Evolutionary conservation across 1,284 basidiomycete species (phyloP).

Genomic region (Puccinia hordei): DNA sequence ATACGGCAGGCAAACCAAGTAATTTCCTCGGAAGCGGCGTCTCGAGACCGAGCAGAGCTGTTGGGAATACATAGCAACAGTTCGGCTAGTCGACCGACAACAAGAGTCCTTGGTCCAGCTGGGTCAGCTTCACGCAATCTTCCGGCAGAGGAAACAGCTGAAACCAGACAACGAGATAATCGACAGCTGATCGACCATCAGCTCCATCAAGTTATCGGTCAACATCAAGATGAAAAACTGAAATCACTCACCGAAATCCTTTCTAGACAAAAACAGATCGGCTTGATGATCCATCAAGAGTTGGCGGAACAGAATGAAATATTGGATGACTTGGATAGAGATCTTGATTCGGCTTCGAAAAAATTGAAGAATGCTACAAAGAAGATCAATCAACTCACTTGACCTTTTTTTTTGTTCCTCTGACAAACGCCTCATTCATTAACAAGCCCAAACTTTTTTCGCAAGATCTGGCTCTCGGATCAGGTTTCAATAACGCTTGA

Average conservation of each 20-base stretch:
- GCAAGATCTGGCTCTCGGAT: not conserved
- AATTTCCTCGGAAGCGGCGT: not conserved
- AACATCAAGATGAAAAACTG: conserved; percentile 80
- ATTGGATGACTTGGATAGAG: conserved; percentile 73
- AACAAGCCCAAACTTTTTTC: not conserved
- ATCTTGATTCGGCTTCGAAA: conserved; percentile 72
- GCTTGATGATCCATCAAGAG: conserved; percentile 82
- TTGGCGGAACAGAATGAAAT: conserved; percentile 81
- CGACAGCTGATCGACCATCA: conserved; percentile 68
- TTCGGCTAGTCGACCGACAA: conserved; percentile 11
- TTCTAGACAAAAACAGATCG: conserved; percentile 80
- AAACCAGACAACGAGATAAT: conserved; percentile 83
- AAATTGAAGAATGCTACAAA: conserved; percentile 78
- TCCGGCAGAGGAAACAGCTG: conserved; percentile 75
- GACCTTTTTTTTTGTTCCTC: not conserved
- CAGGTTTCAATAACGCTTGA: not conserved
- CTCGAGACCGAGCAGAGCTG: conserved; percentile 25
- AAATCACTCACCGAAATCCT: conserved; percentile 73
- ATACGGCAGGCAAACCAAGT: conserved; percentile 22
- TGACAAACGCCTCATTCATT: not conserved
- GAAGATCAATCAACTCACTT: conserved; percentile 65
- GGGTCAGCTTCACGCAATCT: conserved; percentile 55
- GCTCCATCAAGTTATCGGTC: conserved; percentile 77
- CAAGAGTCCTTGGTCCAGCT: conserved; percentile 28
- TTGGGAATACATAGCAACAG: conserved; percentile 7